Base-by-base conservation (phyloP, 2,329 filamentous ascomycete genomes). In the Aspergillus sp. region DNA sequence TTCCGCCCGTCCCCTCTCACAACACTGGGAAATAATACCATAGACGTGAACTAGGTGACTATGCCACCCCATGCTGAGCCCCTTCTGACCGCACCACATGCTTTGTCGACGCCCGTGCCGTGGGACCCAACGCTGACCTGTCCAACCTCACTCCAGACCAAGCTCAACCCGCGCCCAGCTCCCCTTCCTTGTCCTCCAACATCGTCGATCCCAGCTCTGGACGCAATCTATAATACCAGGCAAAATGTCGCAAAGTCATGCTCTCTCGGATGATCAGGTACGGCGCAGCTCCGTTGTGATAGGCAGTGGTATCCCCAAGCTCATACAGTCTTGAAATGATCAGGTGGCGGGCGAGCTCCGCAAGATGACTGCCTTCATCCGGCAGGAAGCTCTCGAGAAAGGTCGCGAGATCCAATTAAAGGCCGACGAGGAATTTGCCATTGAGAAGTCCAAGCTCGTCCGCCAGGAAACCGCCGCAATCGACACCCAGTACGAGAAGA, bases 281-380 rank as follows among this genome's bases (percentile, higher is more conserved):
- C 72, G 75, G 60, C 19, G n/a, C 39, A 5, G 2, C 20, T 49
- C 42, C 24, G 47, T 49, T 55, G 50, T 51, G 19, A 46, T 49
- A 22, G 17, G n/a, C 20, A 46, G 76, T 39, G n/a, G 19, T 68
- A 44, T 20, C 13, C 61, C 58, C 44, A 59, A 61, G 61, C 57
- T 63, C 50, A 63, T 52, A 47, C 52, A 48, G 17, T 48, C 60
- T 56, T 59, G 7, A 24, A 58, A 56, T 42, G 37, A 51, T 57
- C 58, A 98, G 92, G 95, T 99, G 84, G 88, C 90, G 80, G 88
- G 91, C 80, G 95, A 99, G 87, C 90, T 99, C 80, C 93, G 91
- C 84, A 99, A 99, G 86, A 99, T 99, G 95, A 98, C 95, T 60
- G 93, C 93, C 75, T 99, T 99, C 86, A 99, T 99, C 87, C 91